A percentile compares a stretch with the other conserved stretches of the same genome.
Conservation (phyloP, 805 yeast species). For the Metschnikowia koreensis region DNA sequence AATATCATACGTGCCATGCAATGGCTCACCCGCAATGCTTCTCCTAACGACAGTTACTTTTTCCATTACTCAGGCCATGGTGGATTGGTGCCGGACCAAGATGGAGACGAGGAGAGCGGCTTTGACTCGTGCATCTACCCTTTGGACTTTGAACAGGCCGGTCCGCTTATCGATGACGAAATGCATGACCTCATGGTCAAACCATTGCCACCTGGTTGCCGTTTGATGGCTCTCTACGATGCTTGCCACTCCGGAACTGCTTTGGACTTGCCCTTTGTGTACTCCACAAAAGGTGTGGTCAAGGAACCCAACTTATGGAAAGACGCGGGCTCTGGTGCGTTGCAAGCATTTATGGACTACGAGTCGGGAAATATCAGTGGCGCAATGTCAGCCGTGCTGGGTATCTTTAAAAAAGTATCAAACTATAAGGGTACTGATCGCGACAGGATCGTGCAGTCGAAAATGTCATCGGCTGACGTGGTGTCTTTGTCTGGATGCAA, state of each 20-base stretch:
- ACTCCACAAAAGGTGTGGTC: constrained; percentile 78
- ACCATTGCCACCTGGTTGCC: constrained; percentile 68
- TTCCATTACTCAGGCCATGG: constrained; percentile 91
- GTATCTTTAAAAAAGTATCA: constrained; percentile 33
- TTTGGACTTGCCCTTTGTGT: constrained; percentile 73
- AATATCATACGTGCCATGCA: constrained; percentile 78
- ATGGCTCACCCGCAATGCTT: constrained; percentile 74
- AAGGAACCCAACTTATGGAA: constrained; percentile 79
- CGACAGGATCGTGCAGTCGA: constrained; percentile 43
- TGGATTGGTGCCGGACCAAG: constrained; percentile 63
- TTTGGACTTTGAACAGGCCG: constrained; percentile 63
- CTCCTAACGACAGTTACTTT: constrained; percentile 73
- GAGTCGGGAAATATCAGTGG: constrained; percentile 36
- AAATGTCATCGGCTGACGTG: constrained; percentile 75
- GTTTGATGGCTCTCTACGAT: constrained; percentile 78
- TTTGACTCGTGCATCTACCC: constrained; percentile 73
- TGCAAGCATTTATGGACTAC: constrained; percentile 29
- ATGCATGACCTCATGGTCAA: constrained; percentile 70
- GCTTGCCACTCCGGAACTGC: constrained; percentile 87
- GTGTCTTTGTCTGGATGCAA: constrained; percentile 78
- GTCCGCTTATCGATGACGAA: constrained; percentile 71
- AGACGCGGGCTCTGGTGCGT: constrained; percentile 68
- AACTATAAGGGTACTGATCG: constrained; percentile 20
- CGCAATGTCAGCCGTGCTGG: constrained; percentile 35
- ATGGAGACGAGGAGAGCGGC: constrained; percentile 77